Evolutionary conservation across 805 yeast genomes (phyloP).

Genomic region (Metschnikowia vanudenii): DNA sequence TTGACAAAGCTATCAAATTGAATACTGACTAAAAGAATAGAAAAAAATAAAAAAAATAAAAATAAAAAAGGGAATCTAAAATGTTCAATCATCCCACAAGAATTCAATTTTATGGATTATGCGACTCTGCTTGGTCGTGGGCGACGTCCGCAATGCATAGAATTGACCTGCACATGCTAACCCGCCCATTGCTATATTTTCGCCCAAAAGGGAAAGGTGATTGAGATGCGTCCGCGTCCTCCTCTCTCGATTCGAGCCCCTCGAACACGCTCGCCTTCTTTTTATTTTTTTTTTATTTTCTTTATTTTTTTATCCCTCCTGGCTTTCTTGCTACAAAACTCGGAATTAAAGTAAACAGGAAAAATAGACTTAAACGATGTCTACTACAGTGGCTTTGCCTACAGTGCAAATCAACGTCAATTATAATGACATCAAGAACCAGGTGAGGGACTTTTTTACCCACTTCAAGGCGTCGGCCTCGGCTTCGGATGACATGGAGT

Average conservation of each 20-base stretch:
- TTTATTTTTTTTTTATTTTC: not conserved
- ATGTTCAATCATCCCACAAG: too few relatives aligned
- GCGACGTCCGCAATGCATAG: not conserved
- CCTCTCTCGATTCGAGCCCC: not conserved
- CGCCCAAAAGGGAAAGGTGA: conserved; percentile 17
- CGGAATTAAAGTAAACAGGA: not conserved
- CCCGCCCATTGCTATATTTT: conserved; percentile 11
- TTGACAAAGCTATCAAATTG: too few relatives aligned
- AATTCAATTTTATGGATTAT: too few relatives aligned
- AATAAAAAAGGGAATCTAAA: too few relatives aligned
- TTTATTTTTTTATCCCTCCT: not conserved
- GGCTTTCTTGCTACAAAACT: not conserved
- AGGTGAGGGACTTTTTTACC: conserved; percentile 62
- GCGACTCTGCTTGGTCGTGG: too few relatives aligned
- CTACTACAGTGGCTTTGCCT: conserved; percentile 46
- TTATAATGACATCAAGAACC: conserved; percentile 60
- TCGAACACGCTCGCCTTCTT: conserved; percentile 2
- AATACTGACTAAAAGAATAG: too few relatives aligned
- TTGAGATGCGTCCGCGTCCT: conserved; percentile 12
- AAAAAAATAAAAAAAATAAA: too few relatives aligned
- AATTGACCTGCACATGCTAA: conserved; percentile 3
- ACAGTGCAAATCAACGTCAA: conserved; percentile 70
- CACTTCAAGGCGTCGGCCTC: conserved; percentile 53
- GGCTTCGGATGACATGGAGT: conserved; percentile 10
- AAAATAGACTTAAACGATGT: conserved; percentile 11